Evolutionary conservation across 768 basidiomycete species (phyloP).

Genomic region (Pleurotus citrinopileatus): DNA sequence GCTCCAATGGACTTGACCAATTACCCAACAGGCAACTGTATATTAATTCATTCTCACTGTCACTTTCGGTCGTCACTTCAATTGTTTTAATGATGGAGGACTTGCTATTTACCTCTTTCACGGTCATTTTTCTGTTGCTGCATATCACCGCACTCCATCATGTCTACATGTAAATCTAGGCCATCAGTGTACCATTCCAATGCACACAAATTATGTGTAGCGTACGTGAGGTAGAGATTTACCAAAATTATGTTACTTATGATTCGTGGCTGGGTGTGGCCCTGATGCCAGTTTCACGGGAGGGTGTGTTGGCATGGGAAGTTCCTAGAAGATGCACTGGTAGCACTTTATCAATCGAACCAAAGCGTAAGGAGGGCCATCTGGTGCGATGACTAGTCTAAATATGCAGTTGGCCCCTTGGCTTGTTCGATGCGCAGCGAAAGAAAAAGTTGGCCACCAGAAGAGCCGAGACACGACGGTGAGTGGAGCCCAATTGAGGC

Average conservation of each 20-base stretch:
- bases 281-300: too few relatives aligned
- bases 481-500: too few relatives aligned
- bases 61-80: background rate
- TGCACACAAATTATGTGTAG: background rate
- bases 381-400: background rate
- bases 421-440: too few relatives aligned
- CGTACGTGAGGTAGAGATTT: too few relatives aligned
- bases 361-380: background rate
- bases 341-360: background rate
- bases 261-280: too few relatives aligned
- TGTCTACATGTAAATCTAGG: background rate
- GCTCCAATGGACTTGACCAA: background rate
- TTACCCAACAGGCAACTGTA: too few relatives aligned
- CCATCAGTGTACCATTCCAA: background rate
- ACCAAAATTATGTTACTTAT: too few relatives aligned
- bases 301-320: background rate
- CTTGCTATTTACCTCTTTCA: constrained; percentile 3
- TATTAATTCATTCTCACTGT: background rate
- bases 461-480: background rate
- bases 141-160: background rate
- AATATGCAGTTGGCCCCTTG: background rate
- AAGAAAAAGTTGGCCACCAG: background rate
- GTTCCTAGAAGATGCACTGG: background rate
- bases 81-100: background rate
- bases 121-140: background rate